phyloP scores from a whole-genome alignment of 2,329 filamentous ascomycete species.

The Grosmannia clavigera region DNA sequence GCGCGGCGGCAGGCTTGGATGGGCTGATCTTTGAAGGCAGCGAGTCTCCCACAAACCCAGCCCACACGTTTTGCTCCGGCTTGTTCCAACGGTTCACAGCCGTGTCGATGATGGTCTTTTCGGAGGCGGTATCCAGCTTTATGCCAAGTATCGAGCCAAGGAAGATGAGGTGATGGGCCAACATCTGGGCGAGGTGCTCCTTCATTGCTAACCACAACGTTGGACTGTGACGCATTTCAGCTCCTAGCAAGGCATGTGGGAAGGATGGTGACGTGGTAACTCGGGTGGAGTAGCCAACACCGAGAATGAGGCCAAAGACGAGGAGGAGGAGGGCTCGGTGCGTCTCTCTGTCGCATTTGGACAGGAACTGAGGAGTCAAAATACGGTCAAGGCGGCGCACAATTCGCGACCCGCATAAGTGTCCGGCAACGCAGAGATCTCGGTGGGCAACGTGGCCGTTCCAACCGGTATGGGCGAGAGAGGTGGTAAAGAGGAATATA shows the following conservation, averaged over 20 bases:
- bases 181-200: conserved; percentile 20
- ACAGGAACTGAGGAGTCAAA: conserved; percentile 19
- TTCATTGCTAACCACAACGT: conserved; percentile 21
- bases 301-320: conserved; percentile 18
- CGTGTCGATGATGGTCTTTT: conserved; percentile 18
- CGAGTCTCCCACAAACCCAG: conserved; percentile 4
- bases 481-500: conserved; percentile 18
- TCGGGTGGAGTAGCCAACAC: conserved; percentile 16
- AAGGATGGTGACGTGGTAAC: conserved; percentile 12
- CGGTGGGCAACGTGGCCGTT: conserved; percentile 8
- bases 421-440: conserved; percentile 15
- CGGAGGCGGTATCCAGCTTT: conserved; percentile 18
- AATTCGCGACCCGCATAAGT: conserved; percentile 17
- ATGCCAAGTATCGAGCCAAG: conserved; percentile 18
- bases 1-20: background rate
- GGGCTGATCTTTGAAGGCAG: background rate
- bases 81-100: conserved; percentile 19
- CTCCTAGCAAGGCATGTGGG: conserved; percentile 13
- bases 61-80: conserved; percentile 18
- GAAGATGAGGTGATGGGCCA: conserved; percentile 20
- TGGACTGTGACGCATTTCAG: conserved; percentile 18
- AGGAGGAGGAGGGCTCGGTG: conserved; percentile 19
- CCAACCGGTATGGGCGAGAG: conserved; percentile 16
- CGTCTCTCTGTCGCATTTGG: conserved; percentile 12
- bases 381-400: conserved; percentile 18